Evolutionary conservation across 805 yeast species (phyloP), one percentile per base, ranked within the genome.

Genomic region (Schizosaccharomyces osmophilus): DNA sequence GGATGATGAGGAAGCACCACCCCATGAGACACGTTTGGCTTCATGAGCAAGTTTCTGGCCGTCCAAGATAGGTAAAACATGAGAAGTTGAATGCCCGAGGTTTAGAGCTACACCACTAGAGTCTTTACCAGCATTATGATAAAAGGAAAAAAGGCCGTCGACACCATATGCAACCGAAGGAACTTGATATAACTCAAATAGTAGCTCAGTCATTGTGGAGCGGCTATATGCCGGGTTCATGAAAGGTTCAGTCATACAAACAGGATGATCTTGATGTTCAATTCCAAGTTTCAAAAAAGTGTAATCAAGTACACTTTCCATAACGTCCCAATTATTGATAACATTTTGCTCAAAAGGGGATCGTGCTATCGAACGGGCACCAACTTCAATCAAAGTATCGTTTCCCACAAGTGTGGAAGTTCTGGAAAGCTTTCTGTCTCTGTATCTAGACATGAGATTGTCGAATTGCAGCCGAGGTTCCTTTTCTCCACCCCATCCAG

Each of bases 271-370:
- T 3, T 89, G 80, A 1, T 69, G 1, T 80, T 79, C 2, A 67
- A 67, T 2, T 3, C 90, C 84, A 59, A 90, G 68, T 69, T 87
- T 94, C 63, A 81, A 78, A 69, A 93, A 84, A 0, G 88, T 75
- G 68, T 88, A 93, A 71, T 90, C 97, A 60, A 93, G 69, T 61
- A 90, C 79, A 63, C 77, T 79, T 69, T 93, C 98, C 1, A 84
- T 78, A 63, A 83, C 79, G 62, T 93, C 97, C 97, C 97, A 94
- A 70, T 89, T 94, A 31, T 94, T 83, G 43, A 93, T 75, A 66
- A 87, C 73, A 4, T 86, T 79, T 0, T 95, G 95, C 70, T 93
- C 98, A 68, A 79, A 90, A 0, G 97, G 95, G 4, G 86, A 75
- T 67, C 80, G 82, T 42, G 86, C 78, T 61, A 83, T 82, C 19